Base-by-base conservation (phyloP, 805 yeast genomes). In the Hemisphaericaspora nanyangensis region DNA sequence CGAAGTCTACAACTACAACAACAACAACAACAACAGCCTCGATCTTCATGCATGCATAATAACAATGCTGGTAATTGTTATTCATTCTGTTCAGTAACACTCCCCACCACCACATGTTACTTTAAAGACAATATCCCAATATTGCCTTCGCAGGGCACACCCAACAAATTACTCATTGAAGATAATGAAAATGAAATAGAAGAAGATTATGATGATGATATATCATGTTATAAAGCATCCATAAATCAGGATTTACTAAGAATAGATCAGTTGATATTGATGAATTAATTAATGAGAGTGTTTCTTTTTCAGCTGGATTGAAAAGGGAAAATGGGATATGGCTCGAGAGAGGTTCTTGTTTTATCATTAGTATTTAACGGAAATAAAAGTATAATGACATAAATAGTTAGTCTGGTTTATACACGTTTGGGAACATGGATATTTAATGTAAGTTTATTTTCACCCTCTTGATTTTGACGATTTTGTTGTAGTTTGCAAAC, bases 181-280 rank as follows among this genome's bases (percentile, higher is more conserved):
- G 29, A 26, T 3, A n/a, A 13, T 15, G 17, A 32, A 15, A 15
- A 32, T 17, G 35, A 32, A 20, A 8, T 15, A 5, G 26, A 32
- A 12, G 13, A 22, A 27, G 29, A 24, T 13, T 13, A 25, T 32
- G 39, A 35, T 12, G 34, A 31, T 19, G 41, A 38, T 29, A 2
- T 6, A 3, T 7, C 24, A 10, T 39, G 25, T 17, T 39, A 30
- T 15, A 39, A 35, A 22, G 7, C 15, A 7, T 30, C 30, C 3
- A 35, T 39, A 12, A 11, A 18, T 5, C 22, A 31, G 12, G 43
- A 39, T 20, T n/a, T 39, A 16, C 22, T 35, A 17, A 31, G 27
- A 19, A 39, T 39, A 12, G 43, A 39, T 22, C 43, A 35, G 27
- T 27, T 39, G 22, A 39, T 39, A 7, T 27, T 39, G 22, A 35